Evolutionary conservation across 148 eudicot species (phyloP), one percentile per base, ranked within the genome.

Genomic region (Cornus controversa): DNA sequence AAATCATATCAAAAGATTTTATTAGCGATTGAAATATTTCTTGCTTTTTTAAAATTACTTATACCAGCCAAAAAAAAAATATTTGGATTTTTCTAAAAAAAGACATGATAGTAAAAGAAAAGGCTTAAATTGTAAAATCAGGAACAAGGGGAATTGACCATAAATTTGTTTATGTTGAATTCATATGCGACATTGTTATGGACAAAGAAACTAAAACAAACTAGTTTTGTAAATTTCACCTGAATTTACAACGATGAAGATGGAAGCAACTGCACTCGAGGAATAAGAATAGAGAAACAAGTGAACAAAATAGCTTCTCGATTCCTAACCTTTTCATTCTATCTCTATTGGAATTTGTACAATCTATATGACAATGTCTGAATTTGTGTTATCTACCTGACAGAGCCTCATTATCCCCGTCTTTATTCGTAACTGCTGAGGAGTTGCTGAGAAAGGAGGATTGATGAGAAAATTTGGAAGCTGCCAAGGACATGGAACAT

Each of bases 401-500:
- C 24, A 60, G 8, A 27, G 69, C 15, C 37, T 66, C 8, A 27
- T 15, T 29, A 15, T 34, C 31, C 14, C 13, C 64, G 2, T 29
- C 69, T 66, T 13, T 66, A 29, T 15, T 66, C 69, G 40, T 29
- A 66, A 27, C 69, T 66, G 40, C 14, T 13, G 37, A 28, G 31
- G 57, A 40, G 60, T 65, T 27, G 10, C 20, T 26, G 15, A 24
- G 40, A 66, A 66, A 27, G 28, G 36, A 66, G 28, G 69, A 66
- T 66, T 66, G 36, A 28, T 34, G 28, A 28, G 40, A 66, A 40
- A 66, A 16, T 27, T 66, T 66, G 36, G 64, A 66, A 66, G 69
- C 37, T 66, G 69, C 16, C 7, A 66, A 14, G 20, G 69, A 67
- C 70, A 31, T 31, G 70, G 70, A 67, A 67, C 45, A 29, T 31